Evolutionary conservation across 1,284 basidiomycete genomes (phyloP).

Genomic region (Sporisorium sorghi): DNA sequence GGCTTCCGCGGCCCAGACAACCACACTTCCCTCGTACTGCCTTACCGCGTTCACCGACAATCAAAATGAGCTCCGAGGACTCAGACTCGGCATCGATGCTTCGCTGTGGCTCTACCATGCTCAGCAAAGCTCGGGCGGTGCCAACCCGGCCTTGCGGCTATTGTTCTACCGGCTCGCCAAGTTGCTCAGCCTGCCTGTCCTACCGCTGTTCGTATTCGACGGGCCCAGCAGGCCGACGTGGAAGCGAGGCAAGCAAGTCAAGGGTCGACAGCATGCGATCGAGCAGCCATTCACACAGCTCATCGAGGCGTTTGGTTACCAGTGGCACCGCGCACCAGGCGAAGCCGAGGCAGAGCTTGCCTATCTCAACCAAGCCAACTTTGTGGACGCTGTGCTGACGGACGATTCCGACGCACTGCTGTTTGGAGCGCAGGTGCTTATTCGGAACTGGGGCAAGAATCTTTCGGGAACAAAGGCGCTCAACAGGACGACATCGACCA

Average conservation of each 20-base stretch:
- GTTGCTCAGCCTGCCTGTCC: conserved; percentile 81
- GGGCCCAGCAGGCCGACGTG: conserved; percentile 83
- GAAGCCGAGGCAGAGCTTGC: conserved; percentile 98
- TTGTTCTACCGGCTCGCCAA: conserved; percentile 75
- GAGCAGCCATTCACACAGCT: conserved; percentile 72
- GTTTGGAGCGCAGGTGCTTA: conserved; percentile 84
- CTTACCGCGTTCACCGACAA: conserved; percentile 35
- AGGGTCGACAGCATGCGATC: conserved; percentile 67
- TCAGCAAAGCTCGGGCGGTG: conserved; percentile 69
- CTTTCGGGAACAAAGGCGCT: conserved; percentile 33
- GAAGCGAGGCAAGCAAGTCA: conserved; percentile 83
- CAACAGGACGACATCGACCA: conserved; percentile 19
- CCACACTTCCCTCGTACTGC: conserved; percentile 45
- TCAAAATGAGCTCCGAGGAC: conserved; percentile 23
- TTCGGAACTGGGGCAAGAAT: conserved; percentile 74
- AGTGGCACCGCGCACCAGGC: conserved; percentile 78
- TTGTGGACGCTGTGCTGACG: conserved; percentile 88
- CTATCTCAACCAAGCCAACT: conserved; percentile 80
- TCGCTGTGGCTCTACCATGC: conserved; percentile 72
- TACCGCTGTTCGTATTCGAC: conserved; percentile 94
- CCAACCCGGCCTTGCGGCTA: conserved; percentile 71
- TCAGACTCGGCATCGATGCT: conserved; percentile 63
- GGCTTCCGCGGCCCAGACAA: conserved; percentile 39
- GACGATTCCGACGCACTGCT: conserved; percentile 94
- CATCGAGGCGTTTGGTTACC: conserved; percentile 87